phyloP scores from a whole-genome alignment of 768 basidiomycete species.

The Hypholoma sublateritium region DNA sequence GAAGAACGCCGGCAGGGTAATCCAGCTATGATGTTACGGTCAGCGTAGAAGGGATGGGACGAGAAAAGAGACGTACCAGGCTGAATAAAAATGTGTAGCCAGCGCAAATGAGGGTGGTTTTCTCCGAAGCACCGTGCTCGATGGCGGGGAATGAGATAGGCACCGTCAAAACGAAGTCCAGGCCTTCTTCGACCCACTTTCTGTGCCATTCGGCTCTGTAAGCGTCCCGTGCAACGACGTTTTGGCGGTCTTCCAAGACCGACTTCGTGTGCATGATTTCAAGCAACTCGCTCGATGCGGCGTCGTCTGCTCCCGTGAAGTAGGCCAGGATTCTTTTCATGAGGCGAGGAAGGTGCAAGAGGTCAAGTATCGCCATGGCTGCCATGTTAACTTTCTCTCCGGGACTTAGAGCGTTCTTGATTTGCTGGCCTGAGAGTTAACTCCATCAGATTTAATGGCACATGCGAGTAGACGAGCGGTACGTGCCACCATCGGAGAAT shows the following conservation, averaged over 20 bases:
- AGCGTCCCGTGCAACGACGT: slow-evolving; percentile 44
- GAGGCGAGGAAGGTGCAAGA: slow-evolving; percentile 36
- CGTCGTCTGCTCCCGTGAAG: slow-evolving; percentile 36
- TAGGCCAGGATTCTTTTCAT: slow-evolving; percentile 44
- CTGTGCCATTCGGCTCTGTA: slow-evolving; percentile 47
- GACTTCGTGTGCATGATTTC: slow-evolving; percentile 46
- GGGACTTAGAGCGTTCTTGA: slow-evolving; percentile 31
- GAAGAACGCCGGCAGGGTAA: slow-evolving; percentile 52
- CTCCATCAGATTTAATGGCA: slow-evolving; percentile 4
- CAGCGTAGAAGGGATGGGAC: slow-evolving; percentile 13
- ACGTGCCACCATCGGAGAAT: slow-evolving; percentile 56
- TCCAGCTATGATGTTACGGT: slow-evolving; percentile 23
- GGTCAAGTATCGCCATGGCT: slow-evolving; percentile 28
- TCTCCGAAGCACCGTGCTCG: slow-evolving; percentile 48
- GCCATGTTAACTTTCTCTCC: slow-evolving; percentile 34
- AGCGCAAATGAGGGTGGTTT: slow-evolving; percentile 56
- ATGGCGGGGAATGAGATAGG: slow-evolving; percentile 64
- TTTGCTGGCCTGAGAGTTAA: slow-evolving; percentile 39
- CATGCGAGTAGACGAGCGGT: neutral
- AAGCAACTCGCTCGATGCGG: slow-evolving; percentile 35
- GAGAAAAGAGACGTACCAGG: slow-evolving; percentile 40
- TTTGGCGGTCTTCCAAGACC: slow-evolving; percentile 47
- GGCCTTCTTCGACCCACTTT: slow-evolving; percentile 44
- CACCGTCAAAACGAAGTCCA: slow-evolving; percentile 66
- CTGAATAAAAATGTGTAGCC: slow-evolving; percentile 71